Percentiles rank a stretch among this genome's conserved stretches.
Evolutionary conservation across 2,329 filamentous ascomycete species (phyloP).

Genomic region (Chaetomiaceae sp.): DNA sequence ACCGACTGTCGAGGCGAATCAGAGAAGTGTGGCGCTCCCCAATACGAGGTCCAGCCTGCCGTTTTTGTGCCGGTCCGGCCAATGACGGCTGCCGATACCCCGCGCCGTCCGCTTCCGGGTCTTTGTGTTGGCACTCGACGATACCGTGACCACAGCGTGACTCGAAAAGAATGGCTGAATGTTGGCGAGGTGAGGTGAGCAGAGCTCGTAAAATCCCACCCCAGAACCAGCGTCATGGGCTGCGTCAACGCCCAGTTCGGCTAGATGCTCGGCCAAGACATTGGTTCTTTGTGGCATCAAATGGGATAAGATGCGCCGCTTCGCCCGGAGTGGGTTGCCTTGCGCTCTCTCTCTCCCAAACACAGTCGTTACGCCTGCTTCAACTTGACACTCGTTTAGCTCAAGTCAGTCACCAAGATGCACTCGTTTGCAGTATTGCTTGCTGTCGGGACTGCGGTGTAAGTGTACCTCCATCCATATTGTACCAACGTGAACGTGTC

Average conservation of each 20-base stretch:
- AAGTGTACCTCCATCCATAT: too few species aligned
- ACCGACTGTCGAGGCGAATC: not conserved
- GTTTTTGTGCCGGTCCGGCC: not conserved
- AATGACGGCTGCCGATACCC: slow-evolving; percentile 4
- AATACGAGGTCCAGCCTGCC: slow-evolving; percentile 12
- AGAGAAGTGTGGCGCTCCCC: slow-evolving; percentile 1
- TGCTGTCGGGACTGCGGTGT: slow-evolving; percentile 7
- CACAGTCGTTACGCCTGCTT: slow-evolving; percentile 2
- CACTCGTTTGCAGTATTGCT: slow-evolving; percentile 4
- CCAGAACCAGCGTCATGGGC: not conserved
- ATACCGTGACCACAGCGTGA: not conserved
- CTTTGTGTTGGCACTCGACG: slow-evolving; percentile 1
- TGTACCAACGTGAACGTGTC: too few species aligned
- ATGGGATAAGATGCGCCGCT: not conserved
- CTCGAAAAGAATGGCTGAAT: not conserved
- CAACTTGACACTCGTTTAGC: slow-evolving; percentile 4
- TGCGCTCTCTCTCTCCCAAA: not conserved
- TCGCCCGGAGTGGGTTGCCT: not conserved
- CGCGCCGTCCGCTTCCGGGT: slow-evolving; percentile 5
- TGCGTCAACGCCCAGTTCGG: not conserved
- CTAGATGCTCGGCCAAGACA: not conserved
- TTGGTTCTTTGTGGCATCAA: not conserved
- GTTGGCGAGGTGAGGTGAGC: not conserved
- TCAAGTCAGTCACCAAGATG: slow-evolving; percentile 10
- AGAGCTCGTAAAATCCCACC: not conserved